Percentiles rank a stretch among this genome's conserved stretches.
Conservation (phyloP, 768 basidiomycete genomes). For the Flagelloscypha sp. region DNA sequence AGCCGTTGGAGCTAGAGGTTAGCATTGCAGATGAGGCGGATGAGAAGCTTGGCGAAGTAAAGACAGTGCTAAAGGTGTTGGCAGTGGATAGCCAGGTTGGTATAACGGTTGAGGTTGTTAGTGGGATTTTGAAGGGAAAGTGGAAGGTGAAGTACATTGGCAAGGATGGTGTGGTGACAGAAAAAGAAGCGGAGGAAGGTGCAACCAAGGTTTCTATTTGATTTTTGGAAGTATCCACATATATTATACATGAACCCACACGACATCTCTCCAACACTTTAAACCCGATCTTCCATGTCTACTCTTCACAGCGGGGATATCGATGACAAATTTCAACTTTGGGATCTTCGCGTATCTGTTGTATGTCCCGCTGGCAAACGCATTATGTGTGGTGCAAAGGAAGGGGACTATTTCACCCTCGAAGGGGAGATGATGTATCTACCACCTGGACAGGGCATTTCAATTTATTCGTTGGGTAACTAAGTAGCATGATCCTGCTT, state of each 20-base stretch:
- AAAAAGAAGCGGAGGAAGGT: too few relatives aligned
- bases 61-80: constrained; percentile 10
- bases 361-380: constrained; percentile 49
- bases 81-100: too few relatives aligned
- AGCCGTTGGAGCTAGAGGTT: constrained; percentile 10
- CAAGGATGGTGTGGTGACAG: not conserved
- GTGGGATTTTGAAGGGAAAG: constrained; percentile 12
- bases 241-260: too few relatives aligned
- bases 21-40: constrained; percentile 14
- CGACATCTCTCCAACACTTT: too few relatives aligned
- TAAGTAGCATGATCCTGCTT: not conserved
- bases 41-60: constrained; percentile 10
- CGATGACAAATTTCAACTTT: constrained; percentile 47
- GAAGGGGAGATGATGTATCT: constrained; percentile 58
- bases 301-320: too few relatives aligned
- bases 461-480: constrained; percentile 58
- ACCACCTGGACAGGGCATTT: constrained; percentile 56
- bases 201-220: too few relatives aligned
- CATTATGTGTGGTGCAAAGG: constrained; percentile 57
- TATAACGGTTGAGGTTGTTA: constrained; percentile 10
- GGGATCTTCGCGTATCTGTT: constrained; percentile 57
- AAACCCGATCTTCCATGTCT: too few relatives aligned
- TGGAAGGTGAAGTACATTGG: constrained; percentile 11
- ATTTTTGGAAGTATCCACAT: too few relatives aligned
- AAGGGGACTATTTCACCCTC: constrained; percentile 54